Conservation (phyloP, 2,329 filamentous ascomycete genomes). For the Tolypocladium endophyticum region DNA sequence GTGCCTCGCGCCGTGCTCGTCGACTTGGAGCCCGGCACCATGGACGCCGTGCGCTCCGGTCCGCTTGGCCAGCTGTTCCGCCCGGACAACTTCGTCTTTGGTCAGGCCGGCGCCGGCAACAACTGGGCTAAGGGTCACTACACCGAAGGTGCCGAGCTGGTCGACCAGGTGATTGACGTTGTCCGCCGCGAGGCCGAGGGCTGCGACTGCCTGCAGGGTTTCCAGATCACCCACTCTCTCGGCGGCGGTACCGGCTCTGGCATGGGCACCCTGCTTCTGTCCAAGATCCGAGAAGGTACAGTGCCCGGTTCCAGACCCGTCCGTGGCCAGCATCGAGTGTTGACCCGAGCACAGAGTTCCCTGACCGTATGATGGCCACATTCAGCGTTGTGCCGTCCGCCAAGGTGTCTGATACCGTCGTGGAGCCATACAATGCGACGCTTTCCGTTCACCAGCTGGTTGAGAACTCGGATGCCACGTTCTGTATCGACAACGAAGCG, state of each 20-base stretch:
- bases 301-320: neutral
- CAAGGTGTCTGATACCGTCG: conserved; percentile 99
- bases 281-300: conserved; percentile 83
- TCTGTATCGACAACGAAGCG: conserved; percentile 99
- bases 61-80: conserved; percentile 99
- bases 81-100: conserved; percentile 99
- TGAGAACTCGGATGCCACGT: conserved; percentile 99
- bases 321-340: neutral
- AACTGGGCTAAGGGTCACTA: conserved; percentile 99
- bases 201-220: conserved; percentile 99
- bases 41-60: conserved; percentile 97
- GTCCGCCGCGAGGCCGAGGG: conserved; percentile 97
- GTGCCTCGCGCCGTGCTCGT: conserved; percentile 98
- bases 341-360: conserved; percentile 59
- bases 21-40: conserved; percentile 98
- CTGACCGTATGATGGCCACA: conserved; percentile 99
- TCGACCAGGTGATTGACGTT: conserved; percentile 96
- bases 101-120: conserved; percentile 99
- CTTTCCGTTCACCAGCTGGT: conserved; percentile 98
- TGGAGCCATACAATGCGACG: conserved; percentile 99
- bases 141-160: conserved; percentile 98
- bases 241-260: conserved; percentile 99
- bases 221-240: conserved; percentile 99
- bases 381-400: conserved; percentile 98
- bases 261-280: conserved; percentile 99